A percentile compares a stretch with the other conserved stretches of the same genome.
These are phyloP conservation scores for Excoecaria agallocha DNA, from an alignment of 345 rosid genomes.

Conservation along the genomic window DNA sequence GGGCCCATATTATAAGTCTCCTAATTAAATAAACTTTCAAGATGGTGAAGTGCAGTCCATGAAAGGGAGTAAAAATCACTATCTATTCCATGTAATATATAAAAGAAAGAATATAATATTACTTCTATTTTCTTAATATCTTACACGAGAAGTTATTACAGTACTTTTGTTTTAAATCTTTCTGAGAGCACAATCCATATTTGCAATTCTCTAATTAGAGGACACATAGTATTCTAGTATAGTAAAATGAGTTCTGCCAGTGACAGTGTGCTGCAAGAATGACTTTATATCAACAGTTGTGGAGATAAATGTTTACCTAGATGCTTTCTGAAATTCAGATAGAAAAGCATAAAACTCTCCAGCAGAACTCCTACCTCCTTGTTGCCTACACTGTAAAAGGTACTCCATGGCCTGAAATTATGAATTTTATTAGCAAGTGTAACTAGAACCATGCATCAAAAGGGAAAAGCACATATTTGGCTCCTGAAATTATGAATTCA, in stretches of 20 bases:
- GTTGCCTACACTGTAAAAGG: conserved; percentile 52
- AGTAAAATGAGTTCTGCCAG: neutral
- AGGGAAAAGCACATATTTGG: too few relatives aligned
- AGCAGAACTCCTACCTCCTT: conserved; percentile 58
- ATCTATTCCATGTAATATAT: neutral
- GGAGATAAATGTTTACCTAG: conserved; percentile 54
- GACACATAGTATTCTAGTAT: neutral
- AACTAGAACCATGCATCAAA: neutral
- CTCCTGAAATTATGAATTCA: too few relatives aligned
- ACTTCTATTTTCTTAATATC: neutral
- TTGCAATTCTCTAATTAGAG: neutral
- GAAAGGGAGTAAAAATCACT: neutral
- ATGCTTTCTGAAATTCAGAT: conserved; percentile 76
- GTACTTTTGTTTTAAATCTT: neutral
- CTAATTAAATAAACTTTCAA: neutral
- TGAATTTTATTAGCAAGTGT: neutral
- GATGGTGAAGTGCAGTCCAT: neutral
- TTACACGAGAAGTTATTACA: neutral
- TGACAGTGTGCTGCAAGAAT: neutral
- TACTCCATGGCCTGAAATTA: conserved; percentile 79
- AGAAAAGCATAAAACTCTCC: conserved; percentile 64
- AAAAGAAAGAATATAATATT: neutral
- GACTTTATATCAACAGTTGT: neutral
- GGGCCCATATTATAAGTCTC: neutral
- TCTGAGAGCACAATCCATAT: neutral